Conservation (phyloP, 441 rosid species). For the Eutrema salsugineum region DNA sequence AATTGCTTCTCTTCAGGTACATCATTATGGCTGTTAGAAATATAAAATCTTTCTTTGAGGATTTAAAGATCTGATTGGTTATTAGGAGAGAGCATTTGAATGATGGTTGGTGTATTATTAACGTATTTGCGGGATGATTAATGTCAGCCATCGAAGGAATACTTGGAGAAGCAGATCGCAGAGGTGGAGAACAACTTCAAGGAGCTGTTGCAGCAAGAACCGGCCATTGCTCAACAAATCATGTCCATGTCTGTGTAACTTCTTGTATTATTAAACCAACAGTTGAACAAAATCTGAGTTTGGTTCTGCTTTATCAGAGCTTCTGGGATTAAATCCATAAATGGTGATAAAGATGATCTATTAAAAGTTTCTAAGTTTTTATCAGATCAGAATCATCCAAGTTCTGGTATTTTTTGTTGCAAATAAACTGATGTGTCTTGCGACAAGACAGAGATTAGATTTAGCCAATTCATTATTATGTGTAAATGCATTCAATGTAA, state of each 20-base stretch:
- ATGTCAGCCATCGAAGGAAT: slow-evolving; percentile 73
- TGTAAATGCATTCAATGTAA: not conserved
- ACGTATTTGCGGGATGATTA: slow-evolving; percentile 6
- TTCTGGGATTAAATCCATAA: not conserved
- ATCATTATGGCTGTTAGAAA: not conserved
- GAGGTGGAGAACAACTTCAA: slow-evolving; percentile 82
- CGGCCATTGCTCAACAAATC: slow-evolving; percentile 76
- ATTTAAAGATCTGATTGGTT: not conserved
- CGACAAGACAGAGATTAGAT: no score
- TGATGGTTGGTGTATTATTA: not conserved
- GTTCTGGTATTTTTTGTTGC: not conserved
- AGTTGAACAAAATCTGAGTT: not conserved
- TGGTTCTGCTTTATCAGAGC: not conserved
- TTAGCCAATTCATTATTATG: not conserved
- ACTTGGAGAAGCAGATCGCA: slow-evolving; percentile 68
- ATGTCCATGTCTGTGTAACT: slow-evolving; percentile 75
- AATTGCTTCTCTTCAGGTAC: slow-evolving; percentile 70
- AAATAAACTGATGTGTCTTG: not conserved
- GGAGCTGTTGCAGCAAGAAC: slow-evolving; percentile 93
- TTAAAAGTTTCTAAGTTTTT: not conserved
- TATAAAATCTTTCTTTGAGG: not conserved
- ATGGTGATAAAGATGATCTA: not conserved
- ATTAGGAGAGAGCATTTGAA: not conserved
- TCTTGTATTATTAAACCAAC: not conserved
- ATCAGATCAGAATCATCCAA: not conserved